Conservation (phyloP, 2,329 filamentous ascomycete genomes). For the Fusarium brachygibbosum region DNA sequence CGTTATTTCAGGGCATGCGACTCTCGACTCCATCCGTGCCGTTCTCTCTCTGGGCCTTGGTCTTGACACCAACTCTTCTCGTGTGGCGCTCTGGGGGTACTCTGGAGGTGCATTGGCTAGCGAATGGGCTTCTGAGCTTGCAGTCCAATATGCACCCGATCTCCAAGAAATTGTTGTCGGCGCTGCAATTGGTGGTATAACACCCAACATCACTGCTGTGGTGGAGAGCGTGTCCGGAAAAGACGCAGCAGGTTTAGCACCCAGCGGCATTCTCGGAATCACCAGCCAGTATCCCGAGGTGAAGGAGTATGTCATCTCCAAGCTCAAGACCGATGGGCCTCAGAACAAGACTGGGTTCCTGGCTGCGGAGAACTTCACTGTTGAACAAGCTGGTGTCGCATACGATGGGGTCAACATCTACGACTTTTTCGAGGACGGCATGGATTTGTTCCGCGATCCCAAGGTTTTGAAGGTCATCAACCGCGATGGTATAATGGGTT, state of each 20-base stretch:
- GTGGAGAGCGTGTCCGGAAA: slow-evolving; percentile 53
- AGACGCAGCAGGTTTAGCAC: slow-evolving; percentile 36
- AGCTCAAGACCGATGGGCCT: slow-evolving; percentile 34
- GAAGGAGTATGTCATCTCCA: slow-evolving; percentile 31
- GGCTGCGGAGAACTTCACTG: slow-evolving; percentile 27
- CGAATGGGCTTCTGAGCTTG: slow-evolving; percentile 66
- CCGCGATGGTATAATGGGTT: slow-evolving; percentile 45
- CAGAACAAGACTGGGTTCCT: slow-evolving; percentile 45
- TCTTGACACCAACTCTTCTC: slow-evolving; percentile 38
- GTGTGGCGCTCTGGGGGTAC: slow-evolving; percentile 67
- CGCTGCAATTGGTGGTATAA: slow-evolving; percentile 63
- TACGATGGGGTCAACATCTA: slow-evolving; percentile 32
- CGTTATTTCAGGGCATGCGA: slow-evolving; percentile 59
- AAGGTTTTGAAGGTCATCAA: slow-evolving; percentile 25
- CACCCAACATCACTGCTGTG: slow-evolving; percentile 57
- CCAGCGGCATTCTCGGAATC: slow-evolving; percentile 41
- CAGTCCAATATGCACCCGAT: slow-evolving; percentile 66
- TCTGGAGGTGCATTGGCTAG: slow-evolving; percentile 67
- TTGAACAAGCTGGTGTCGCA: slow-evolving; percentile 18
- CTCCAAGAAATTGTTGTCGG: slow-evolving; percentile 59
- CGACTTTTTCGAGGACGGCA: slow-evolving; percentile 36
- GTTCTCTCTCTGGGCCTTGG: slow-evolving; percentile 54
- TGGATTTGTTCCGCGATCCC: slow-evolving; percentile 16
- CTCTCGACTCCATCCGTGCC: slow-evolving; percentile 61
- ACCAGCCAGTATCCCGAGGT: slow-evolving; percentile 42